phyloP scores from a whole-genome alignment of 768 basidiomycete species.

The Podaxis sp. region DNA sequence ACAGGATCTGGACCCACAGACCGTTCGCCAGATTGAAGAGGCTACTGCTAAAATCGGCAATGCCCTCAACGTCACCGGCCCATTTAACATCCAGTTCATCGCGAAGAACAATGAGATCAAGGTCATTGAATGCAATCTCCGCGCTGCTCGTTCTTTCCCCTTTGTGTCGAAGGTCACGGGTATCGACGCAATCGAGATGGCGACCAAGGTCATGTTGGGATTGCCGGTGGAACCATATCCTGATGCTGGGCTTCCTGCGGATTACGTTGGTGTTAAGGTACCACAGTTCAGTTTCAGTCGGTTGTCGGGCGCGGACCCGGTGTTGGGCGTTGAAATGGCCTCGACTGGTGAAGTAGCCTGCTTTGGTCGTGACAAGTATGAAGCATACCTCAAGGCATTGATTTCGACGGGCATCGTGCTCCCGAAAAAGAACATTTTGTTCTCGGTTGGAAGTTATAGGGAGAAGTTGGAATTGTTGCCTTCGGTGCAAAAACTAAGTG shows the following conservation, averaged over 20 bases:
- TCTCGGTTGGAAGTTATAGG: constrained; percentile 95
- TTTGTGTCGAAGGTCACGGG: constrained; percentile 99
- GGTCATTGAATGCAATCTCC: constrained; percentile 98
- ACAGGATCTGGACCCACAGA: constrained; percentile 96
- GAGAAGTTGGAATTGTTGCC: constrained; percentile 97
- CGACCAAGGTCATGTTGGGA: constrained; percentile 97
- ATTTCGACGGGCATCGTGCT: constrained; percentile 94
- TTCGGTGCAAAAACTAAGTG: constrained; percentile 91
- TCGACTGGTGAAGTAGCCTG: constrained; percentile 99
- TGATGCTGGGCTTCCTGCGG: constrained; percentile 78
- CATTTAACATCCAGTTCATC: constrained; percentile 99
- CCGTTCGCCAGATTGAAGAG: constrained; percentile 93
- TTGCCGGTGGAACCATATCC: constrained; percentile 90
- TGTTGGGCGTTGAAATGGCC: constrained; percentile 99
- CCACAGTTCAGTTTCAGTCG: constrained; percentile 99
- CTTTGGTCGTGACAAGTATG: constrained; percentile 96
- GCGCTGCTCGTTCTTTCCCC: constrained; percentile 96
- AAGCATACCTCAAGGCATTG: constrained; percentile 96
- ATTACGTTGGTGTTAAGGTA: constrained; percentile 98
- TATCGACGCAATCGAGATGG: constrained; percentile 97
- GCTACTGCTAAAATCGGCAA: constrained; percentile 98
- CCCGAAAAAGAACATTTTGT: constrained; percentile 96
- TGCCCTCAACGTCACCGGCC: constrained; percentile 96
- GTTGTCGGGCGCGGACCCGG: constrained; percentile 94
- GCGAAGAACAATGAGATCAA: constrained; percentile 99